These are phyloP conservation scores for Mixia osmundae DNA, from an alignment of 1,284 basidiomycete genomes.

Conservation along the genomic window DNA sequence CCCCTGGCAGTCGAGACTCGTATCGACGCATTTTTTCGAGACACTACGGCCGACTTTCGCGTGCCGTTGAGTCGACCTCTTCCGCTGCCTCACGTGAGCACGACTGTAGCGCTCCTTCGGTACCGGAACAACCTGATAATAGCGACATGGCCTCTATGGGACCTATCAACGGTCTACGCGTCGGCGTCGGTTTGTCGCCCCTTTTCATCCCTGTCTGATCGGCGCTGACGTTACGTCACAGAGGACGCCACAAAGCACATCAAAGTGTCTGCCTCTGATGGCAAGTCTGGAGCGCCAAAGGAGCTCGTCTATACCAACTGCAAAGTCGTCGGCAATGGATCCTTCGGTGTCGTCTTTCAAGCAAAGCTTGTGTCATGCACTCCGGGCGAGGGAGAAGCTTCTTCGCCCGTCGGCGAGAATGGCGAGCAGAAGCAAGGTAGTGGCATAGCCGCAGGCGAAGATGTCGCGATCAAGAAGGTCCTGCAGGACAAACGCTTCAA, in stretches of 20 bases:
- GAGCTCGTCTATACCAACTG: conserved; percentile 89
- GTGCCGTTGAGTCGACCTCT: no score
- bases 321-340: conserved; percentile 96
- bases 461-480: conserved; percentile 99
- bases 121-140: no score
- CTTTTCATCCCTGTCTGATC: no score
- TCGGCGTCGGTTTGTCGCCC: no score
- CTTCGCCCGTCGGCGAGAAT: conserved; percentile 3
- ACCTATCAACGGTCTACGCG: no score
- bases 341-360: conserved; percentile 92
- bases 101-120: no score
- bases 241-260: conserved; percentile 90
- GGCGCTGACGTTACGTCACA: no score
- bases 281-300: conserved; percentile 68
- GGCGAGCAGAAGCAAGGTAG: conserved; percentile 8
- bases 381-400: not conserved
- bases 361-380: conserved; percentile 26
- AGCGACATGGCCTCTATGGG: no score
- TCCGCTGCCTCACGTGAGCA: no score
- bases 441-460: conserved; percentile 31
- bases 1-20: no score
- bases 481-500: conserved; percentile 99
- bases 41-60: no score
- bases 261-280: conserved; percentile 82
- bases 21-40: no score